Evolutionary conservation across 2,329 filamentous ascomycete species (phyloP).

Genomic region (Colletotrichum spaethianum): DNA sequence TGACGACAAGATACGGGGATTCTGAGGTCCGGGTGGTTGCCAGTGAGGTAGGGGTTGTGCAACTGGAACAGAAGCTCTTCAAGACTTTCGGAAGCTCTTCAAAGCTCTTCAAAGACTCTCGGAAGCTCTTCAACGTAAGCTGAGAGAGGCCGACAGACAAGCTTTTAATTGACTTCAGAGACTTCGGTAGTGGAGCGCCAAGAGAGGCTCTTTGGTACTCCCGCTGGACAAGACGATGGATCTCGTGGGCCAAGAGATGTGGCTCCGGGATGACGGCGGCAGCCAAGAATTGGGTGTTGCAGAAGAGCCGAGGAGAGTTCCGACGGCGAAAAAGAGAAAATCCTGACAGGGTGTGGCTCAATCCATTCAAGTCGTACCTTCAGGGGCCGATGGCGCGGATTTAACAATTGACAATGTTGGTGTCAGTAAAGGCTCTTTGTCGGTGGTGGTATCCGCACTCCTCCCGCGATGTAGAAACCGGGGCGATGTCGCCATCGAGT

Average conservation of each 20-base stretch:
- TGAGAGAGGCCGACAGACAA: conserved; percentile 1
- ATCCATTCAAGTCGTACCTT: conserved; percentile 3
- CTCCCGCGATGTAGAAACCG: conserved; percentile 40
- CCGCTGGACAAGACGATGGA: conserved; percentile 37
- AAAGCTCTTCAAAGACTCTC: conserved; percentile 22
- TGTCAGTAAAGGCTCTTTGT: conserved; percentile 26
- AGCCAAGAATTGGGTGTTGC: conserved; percentile 34
- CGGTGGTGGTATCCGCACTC: conserved; percentile 33
- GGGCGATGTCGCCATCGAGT: conserved; percentile 48
- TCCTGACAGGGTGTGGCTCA: conserved; percentile 27
- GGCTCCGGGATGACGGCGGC: conserved; percentile 37
- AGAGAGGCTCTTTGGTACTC: conserved; percentile 36
- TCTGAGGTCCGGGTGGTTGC: conserved; percentile 2
- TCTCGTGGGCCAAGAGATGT: conserved; percentile 41
- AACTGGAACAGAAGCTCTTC: conserved; percentile 30
- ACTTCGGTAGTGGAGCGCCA: conserved; percentile 38
- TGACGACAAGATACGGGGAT: conserved; percentile 12
- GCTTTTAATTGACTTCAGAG: conserved; percentile 38
- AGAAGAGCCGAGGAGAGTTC: conserved; percentile 36
- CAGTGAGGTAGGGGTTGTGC: conserved; percentile 14
- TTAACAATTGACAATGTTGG: conserved; percentile 16
- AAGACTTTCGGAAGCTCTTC: conserved; percentile 5
- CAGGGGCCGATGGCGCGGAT: conserved; percentile 18
- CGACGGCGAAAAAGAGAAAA: conserved; percentile 25
- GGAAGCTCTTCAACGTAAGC: conserved; percentile 11